Evolutionary conservation across 1,284 basidiomycete species (phyloP), one percentile per base, ranked within the genome.

Genomic region (Papiliotrema nemorosa): DNA sequence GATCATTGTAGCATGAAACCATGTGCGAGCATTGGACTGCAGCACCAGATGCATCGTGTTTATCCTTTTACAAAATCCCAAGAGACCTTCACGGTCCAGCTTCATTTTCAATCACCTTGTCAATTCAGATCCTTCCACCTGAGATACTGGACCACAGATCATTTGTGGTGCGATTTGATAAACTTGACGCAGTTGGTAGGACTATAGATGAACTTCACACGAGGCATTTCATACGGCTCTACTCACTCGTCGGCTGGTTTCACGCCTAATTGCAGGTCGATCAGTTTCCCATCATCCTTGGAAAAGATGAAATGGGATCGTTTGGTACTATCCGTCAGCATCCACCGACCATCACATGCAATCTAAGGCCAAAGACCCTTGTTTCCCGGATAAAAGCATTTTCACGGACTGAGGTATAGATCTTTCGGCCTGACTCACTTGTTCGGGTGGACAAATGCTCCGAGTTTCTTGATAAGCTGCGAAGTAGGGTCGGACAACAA

Each of bases 271-370:
- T 83, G 84, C 75, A 84, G 87, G 27, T 92, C 85, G 14, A 92
- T 73, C 35, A 94, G 78, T 70, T 88, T 88, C 1, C 90, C 91
- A 0, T 66, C 64, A 9, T 87, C 88, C 71, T 88, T 87, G 59
- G 83, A 87, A 60, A 94, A 92, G 57, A 94, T 82, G 72, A 93
- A 93, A 72, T 93, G 90, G 56, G 87, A 90, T 18, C 90, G 82
- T 73, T 87, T 87, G 39, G 88, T 90, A 76, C 84, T 75, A 53
- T 25, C 1, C 26, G 53, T 41, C 31, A 26, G n/a, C 13, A 26
- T 24, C 16, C 9, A 22, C 5, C 36, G 39, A 20, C 9, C 9
- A 21, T 9, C 12, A n/a, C n/a, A n/a, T n/a, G n/a, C n/a, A n/a
- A n/a, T n/a, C n/a, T n/a, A n/a, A n/a, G n/a, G n/a, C n/a, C n/a